phyloP scores from a whole-genome alignment of 352 stramenopile genomes.

The Phytopythium oedochilum region DNA sequence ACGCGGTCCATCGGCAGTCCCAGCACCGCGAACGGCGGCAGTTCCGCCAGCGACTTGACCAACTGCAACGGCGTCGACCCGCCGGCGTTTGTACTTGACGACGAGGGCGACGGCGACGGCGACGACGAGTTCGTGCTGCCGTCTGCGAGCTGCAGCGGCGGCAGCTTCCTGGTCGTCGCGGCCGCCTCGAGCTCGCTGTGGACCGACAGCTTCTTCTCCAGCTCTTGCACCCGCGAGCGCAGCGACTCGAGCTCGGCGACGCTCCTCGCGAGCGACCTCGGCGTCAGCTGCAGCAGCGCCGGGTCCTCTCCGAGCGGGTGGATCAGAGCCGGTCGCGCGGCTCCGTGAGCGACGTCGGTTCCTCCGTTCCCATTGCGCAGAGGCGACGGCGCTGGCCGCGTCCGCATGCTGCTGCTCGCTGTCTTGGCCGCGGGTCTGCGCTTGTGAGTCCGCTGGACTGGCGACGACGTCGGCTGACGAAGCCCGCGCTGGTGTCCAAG shows the following conservation, averaged over 20 bases:
- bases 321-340: conserved; percentile 24
- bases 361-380: not conserved
- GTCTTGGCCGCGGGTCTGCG: not conserved
- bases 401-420: conserved; percentile 9
- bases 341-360: conserved; percentile 1
- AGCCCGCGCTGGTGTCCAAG: not conserved
- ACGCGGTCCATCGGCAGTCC: conserved; percentile 1
- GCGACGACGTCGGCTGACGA: too few species aligned
- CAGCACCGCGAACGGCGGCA: not conserved
- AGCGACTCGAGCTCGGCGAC: conserved; percentile 49
- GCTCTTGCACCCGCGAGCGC: conserved; percentile 36
- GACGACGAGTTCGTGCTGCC: not conserved
- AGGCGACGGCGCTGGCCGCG: conserved; percentile 13
- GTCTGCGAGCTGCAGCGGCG: conserved; percentile 19
- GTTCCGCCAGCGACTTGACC: conserved; percentile 1
- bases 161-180: conserved; percentile 35
- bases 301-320: conserved; percentile 44
- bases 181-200: conserved; percentile 28
- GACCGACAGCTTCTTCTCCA: conserved; percentile 49
- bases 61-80: not conserved
- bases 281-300: conserved; percentile 39
- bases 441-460: not conserved
- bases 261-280: conserved; percentile 46
- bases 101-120: not conserved
- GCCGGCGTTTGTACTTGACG: not conserved